These are phyloP conservation scores for Acer campestre DNA, from an alignment of 345 rosid genomes.

Conservation along the genomic window DNA sequence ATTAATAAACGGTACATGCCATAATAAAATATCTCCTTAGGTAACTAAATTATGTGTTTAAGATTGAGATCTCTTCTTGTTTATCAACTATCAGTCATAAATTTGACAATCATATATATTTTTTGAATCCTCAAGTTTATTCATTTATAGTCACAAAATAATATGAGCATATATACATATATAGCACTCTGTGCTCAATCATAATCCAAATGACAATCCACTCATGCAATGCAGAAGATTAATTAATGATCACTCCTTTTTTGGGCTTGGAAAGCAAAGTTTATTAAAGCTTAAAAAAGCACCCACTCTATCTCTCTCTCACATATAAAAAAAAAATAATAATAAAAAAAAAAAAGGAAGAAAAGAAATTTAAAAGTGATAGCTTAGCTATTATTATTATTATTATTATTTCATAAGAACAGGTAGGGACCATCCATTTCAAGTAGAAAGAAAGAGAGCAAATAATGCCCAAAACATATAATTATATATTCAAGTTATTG, in stretches of 20 bases:
- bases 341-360: not conserved
- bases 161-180: not conserved
- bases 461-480: constrained; percentile 28
- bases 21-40: not conserved
- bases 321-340: not conserved
- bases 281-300: constrained; percentile 22
- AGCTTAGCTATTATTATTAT: not conserved
- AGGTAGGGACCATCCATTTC: constrained; percentile 17
- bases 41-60: too few species aligned
- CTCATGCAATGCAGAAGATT: constrained; percentile 17
- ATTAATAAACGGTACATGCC: too few species aligned
- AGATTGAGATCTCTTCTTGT: too few species aligned
- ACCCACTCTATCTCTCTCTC: constrained; percentile 20
- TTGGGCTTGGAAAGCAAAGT: constrained; percentile 25
- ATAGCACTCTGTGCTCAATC: not conserved
- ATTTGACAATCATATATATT: not conserved
- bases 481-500: constrained; percentile 1
- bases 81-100: too few species aligned
- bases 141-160: not conserved
- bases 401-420: not conserved
- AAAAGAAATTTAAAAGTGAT: constrained; percentile 8
- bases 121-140: too few species aligned
- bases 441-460: constrained; percentile 16
- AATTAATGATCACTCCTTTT: constrained; percentile 17
- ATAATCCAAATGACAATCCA: constrained; percentile 13